phyloP scores from a whole-genome alignment of 2,329 filamentous ascomycete species.

The Dothideomycetes sp. region DNA sequence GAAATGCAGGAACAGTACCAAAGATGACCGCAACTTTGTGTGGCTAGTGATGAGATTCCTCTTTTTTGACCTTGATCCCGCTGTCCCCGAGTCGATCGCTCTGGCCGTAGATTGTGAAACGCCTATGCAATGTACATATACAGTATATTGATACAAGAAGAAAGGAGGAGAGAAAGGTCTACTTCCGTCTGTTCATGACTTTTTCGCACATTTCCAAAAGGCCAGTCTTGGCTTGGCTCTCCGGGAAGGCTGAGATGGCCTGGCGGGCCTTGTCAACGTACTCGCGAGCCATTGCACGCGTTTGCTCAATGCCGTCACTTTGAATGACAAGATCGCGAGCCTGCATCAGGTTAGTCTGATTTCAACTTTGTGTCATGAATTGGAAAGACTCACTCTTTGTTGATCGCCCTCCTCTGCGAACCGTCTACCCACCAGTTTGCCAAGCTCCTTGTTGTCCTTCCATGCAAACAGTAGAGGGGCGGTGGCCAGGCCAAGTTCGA shows the following conservation, averaged over 20 bases:
- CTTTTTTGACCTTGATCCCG: too few species aligned
- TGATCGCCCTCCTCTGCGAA: conserved; percentile 80
- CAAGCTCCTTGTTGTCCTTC: conserved; percentile 68
- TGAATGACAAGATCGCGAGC: conserved; percentile 74
- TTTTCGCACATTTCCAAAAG: conserved; percentile 90
- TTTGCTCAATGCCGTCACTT: conserved; percentile 86
- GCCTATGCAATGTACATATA: too few species aligned
- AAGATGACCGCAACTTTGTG: too few species aligned
- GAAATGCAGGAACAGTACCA: too few species aligned
- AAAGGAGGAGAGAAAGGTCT: too few species aligned
- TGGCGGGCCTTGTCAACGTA: conserved; percentile 81
- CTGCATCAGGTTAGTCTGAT: conserved; percentile 37
- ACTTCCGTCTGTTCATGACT: conserved; percentile 82
- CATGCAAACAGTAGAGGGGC: conserved; percentile 92
- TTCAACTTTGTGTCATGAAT: not conserved
- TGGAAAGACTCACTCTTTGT: conserved; percentile 51
- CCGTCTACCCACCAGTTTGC: conserved; percentile 81
- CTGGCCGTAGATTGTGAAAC: too few species aligned
- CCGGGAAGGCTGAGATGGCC: conserved; percentile 74
- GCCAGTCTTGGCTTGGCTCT: conserved; percentile 89
- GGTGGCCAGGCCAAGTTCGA: conserved; percentile 87
- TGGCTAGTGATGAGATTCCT: too few species aligned
- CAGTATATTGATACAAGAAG: too few species aligned
- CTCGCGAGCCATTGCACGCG: conserved; percentile 76
- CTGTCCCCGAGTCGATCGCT: too few species aligned